These are phyloP conservation scores for Ploettnerulaceae sp. DNA, from an alignment of 2,329 filamentous ascomycete species.

Conservation along the genomic window DNA sequence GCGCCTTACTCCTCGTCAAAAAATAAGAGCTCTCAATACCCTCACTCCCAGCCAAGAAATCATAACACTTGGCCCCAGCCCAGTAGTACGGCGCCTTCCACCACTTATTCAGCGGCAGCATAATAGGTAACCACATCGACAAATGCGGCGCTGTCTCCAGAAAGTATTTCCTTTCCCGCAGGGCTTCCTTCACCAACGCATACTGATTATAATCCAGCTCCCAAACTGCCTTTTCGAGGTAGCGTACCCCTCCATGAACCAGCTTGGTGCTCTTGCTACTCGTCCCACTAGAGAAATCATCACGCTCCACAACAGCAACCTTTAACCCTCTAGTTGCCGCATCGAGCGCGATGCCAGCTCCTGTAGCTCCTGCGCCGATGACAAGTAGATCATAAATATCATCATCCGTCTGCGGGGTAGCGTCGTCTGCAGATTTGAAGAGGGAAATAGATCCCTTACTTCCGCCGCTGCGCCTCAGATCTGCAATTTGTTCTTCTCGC, in stretches of 20 bases:
- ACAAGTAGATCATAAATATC: slow-evolving; percentile 63
- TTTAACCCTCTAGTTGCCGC: slow-evolving; percentile 66
- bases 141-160: slow-evolving; percentile 70
- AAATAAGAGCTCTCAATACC: slow-evolving; percentile 89
- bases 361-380: slow-evolving; percentile 68
- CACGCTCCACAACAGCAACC: slow-evolving; percentile 66
- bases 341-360: slow-evolving; percentile 66
- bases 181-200: slow-evolving; percentile 64
- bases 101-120: slow-evolving; percentile 70
- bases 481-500: slow-evolving; percentile 46
- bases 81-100: slow-evolving; percentile 76
- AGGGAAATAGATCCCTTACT: slow-evolving; percentile 44
- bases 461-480: slow-evolving; percentile 44
- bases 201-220: slow-evolving; percentile 72
- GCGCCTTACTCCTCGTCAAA: slow-evolving; percentile 76
- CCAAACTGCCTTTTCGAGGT: slow-evolving; percentile 72
- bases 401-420: slow-evolving; percentile 29
- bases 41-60: slow-evolving; percentile 78
- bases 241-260: slow-evolving; percentile 71
- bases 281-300: slow-evolving; percentile 69
- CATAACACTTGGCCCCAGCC: slow-evolving; percentile 76
- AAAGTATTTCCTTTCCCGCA: slow-evolving; percentile 72
- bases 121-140: slow-evolving; percentile 69
- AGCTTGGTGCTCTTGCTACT: slow-evolving; percentile 74
- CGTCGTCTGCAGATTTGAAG: slow-evolving; percentile 41